phyloP scores from a whole-genome alignment of 2,329 filamentous ascomycete species.

The Nakataea oryzae region DNA sequence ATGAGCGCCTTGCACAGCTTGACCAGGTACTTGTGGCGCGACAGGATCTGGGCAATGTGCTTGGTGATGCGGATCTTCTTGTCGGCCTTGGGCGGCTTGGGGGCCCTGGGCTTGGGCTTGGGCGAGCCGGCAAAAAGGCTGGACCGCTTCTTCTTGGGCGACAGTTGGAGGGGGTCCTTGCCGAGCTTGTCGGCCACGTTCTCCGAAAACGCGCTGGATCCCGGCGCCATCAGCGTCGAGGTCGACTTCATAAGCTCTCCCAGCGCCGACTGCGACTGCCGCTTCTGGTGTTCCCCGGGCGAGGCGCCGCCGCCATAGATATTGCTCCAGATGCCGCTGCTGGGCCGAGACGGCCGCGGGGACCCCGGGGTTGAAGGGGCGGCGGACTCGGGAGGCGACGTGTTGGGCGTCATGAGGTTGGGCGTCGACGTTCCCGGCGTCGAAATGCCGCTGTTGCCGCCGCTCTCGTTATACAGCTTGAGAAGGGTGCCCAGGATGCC shows the following conservation, averaged over 20 bases:
- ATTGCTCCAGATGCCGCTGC: not conserved
- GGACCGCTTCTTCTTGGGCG: not conserved
- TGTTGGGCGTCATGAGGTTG: slow-evolving; percentile 24
- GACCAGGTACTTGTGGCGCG: slow-evolving; percentile 71
- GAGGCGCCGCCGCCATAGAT: not conserved
- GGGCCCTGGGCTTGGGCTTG: not conserved
- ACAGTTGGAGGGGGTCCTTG: slow-evolving; percentile 13
- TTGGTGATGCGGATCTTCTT: slow-evolving; percentile 35
- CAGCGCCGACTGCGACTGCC: not conserved
- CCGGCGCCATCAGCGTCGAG: slow-evolving; percentile 33
- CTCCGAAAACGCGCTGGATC: not conserved
- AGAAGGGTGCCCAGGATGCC: slow-evolving; percentile 65
- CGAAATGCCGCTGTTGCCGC: slow-evolving; percentile 19
- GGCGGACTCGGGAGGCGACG: slow-evolving; percentile 18
- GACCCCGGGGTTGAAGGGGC: not conserved
- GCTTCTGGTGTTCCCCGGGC: not conserved
- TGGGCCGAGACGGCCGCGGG: not conserved
- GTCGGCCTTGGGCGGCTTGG: slow-evolving; percentile 7
- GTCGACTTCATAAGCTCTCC: slow-evolving; percentile 29
- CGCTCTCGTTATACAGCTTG: slow-evolving; percentile 51
- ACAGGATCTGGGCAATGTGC: slow-evolving; percentile 59
- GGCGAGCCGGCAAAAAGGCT: not conserved
- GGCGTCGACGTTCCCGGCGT: slow-evolving; percentile 19
- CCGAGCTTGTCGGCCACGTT: slow-evolving; percentile 28
- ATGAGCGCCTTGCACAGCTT: slow-evolving; percentile 81